phyloP scores from a whole-genome alignment of 495 filamentous ascomycete species.

The Penicillium egyptiacum region DNA sequence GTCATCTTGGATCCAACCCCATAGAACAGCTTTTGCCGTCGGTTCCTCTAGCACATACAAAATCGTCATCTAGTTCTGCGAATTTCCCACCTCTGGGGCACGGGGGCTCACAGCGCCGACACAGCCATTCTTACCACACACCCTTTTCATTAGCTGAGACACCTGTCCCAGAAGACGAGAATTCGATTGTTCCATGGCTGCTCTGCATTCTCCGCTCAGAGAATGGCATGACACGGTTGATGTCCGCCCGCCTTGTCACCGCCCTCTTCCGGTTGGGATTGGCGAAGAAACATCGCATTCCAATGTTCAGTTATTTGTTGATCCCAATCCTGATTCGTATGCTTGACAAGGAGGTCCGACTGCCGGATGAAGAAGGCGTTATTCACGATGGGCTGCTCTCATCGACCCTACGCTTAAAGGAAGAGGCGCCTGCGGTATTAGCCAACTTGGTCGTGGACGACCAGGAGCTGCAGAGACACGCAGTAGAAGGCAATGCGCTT shows the following conservation, averaged over 20 bases:
- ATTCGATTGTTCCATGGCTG: conserved; percentile 79
- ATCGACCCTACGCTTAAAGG: conserved; percentile 51
- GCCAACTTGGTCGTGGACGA: conserved; percentile 77
- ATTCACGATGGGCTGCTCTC: conserved; percentile 43
- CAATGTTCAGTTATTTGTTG: conserved; percentile 62
- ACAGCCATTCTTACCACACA: conserved; percentile 42
- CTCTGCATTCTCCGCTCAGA: conserved; percentile 66
- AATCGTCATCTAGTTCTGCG: conserved; percentile 32
- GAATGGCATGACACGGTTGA: conserved; percentile 63
- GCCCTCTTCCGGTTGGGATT: conserved; percentile 71
- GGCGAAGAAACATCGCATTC: conserved; percentile 60
- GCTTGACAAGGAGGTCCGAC: conserved; percentile 58
- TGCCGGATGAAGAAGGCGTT: conserved; percentile 40
- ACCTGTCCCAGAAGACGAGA: conserved; percentile 64
- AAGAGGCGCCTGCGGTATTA: conserved; percentile 71
- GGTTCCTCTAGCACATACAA: conserved; percentile 37
- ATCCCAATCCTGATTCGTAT: conserved; percentile 71
- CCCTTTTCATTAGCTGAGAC: conserved; percentile 38
- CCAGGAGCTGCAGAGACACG: conserved; percentile 73
- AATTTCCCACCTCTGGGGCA: conserved; percentile 62
- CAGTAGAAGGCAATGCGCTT: conserved; percentile 74
- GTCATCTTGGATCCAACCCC: conserved; percentile 46
- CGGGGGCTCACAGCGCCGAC: conserved; percentile 43
- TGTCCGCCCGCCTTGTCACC: conserved; percentile 76
- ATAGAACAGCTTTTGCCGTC: conserved; percentile 62